Evolutionary conservation across 2,329 filamentous ascomycete genomes (phyloP), one percentile per base, ranked within the genome.

Genomic region (Periconia digitata): DNA sequence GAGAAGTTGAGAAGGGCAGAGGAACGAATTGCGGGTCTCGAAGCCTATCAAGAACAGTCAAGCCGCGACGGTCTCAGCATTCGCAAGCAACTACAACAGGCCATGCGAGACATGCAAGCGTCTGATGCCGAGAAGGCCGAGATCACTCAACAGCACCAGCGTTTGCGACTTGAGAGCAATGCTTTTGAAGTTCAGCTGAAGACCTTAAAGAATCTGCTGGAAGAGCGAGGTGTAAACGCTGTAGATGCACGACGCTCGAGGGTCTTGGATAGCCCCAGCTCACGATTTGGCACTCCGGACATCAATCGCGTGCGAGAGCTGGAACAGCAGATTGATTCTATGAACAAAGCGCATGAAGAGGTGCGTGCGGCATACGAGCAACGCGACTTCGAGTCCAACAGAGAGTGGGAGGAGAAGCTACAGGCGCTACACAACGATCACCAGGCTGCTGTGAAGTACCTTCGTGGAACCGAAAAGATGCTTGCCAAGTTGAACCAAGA

Each of bases 381-480:
- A 29, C 88, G 92, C 46, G 85, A 90, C 51, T 87, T 94, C 59
- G 90, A 95, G 64, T 87, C 90, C n/a, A 92, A 95, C 68, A 81
- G 85, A 46, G 83, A 89, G 40, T 97, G 95, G 74, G 88, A 92
- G 53, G 92, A 96, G 69, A 96, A 96, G 72, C 80, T 99, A 44
- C 84, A 90, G 50, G 92, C 96, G 67, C 84, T 99, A 24, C 92
- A 97, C 73, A 95, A 92, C 67, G 94, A 99, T 70, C 96, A 99
- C 69, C 91, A 96, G 72, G 96, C 94, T 36, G 92, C 94, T 15
- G 92, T 97, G 42, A 94, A 96, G 72, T 99, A 99, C 66, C 90
- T 99, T 59, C 95, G 96, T 73, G 94, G 94, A 49, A 97, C 94
- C 1, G 94, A 99, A 74, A 97, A 96, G 81, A 96, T 99, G 91